Percentiles rank a stretch among this genome's conserved stretches.
Evolutionary conservation across 2,329 filamentous ascomycete species (phyloP).

Genomic region (Penicillium sp.): DNA sequence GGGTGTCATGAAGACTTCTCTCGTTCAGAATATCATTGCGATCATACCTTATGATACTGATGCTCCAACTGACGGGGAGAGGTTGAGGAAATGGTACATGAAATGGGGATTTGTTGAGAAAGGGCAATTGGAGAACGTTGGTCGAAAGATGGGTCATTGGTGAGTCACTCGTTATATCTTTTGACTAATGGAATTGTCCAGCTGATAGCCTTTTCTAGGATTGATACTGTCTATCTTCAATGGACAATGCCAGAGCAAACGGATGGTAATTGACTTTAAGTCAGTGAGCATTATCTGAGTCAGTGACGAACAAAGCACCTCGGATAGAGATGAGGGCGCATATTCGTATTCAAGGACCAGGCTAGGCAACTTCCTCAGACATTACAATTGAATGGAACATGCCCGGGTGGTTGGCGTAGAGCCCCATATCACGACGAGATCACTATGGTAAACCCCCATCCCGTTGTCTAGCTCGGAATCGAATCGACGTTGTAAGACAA

Average conservation of each 20-base stretch:
- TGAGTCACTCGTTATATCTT: constrained; percentile 8
- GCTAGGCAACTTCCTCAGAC: not conserved
- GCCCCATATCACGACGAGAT: not conserved
- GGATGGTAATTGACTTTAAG: not conserved
- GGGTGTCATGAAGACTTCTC: not conserved
- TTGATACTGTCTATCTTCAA: constrained; percentile 19
- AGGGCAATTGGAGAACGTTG: constrained; percentile 38
- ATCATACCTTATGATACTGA: constrained; percentile 40
- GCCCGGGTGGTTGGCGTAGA: not conserved
- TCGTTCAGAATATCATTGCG: constrained; percentile 35
- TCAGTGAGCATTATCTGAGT: not conserved
- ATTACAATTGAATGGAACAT: not conserved
- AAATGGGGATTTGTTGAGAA: constrained; percentile 39
- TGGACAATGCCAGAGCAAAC: constrained; percentile 2
- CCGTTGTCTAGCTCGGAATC: no score
- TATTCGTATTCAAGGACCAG: not conserved
- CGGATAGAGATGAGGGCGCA: not conserved
- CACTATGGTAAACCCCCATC: no score
- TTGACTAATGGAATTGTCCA: not conserved
- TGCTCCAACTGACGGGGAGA: constrained; percentile 30
- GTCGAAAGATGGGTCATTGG: constrained; percentile 39
- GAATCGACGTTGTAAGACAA: no score
- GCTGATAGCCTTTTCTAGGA: constrained; percentile 6
- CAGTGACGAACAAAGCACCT: not conserved
- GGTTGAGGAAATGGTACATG: constrained; percentile 39